Conservation (phyloP, 441 rosid genomes). For the Daphne laureola region DNA sequence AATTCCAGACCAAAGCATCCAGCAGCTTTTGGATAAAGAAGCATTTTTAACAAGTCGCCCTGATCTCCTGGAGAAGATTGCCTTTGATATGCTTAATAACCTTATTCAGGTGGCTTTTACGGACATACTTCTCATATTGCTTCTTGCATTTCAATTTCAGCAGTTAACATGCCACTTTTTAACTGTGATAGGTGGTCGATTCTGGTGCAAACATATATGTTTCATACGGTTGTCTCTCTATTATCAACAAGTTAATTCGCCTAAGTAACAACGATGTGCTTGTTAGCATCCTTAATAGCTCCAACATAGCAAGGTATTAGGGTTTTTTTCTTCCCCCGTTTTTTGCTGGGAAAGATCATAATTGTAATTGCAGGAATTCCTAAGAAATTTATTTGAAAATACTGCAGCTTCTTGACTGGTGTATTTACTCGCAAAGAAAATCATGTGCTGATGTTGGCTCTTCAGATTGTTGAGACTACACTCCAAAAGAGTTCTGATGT, state of each 20-base stretch:
- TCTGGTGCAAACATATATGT: slow-evolving; percentile 78
- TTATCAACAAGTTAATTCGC: slow-evolving; percentile 57
- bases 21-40: slow-evolving; percentile 51
- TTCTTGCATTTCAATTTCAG: neutral
- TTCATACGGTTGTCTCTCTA: slow-evolving; percentile 78
- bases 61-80: slow-evolving; percentile 57
- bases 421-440: slow-evolving; percentile 81
- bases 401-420: slow-evolving; percentile 85
- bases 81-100: slow-evolving; percentile 59
- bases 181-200: slow-evolving; percentile 59
- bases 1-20: slow-evolving; percentile 33
- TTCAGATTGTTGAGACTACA: slow-evolving; percentile 64
- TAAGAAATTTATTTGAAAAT: slow-evolving; percentile 15
- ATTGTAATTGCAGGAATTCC: slow-evolving; percentile 8
- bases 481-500: slow-evolving; percentile 64
- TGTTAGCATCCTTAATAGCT: slow-evolving; percentile 49
- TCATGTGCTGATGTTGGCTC: slow-evolving; percentile 68
- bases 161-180: slow-evolving; percentile 3
- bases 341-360: slow-evolving; percentile 4
- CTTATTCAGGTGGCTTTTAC: slow-evolving; percentile 60
- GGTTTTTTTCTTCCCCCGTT: no score
- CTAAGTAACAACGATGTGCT: slow-evolving; percentile 66
- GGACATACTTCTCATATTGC: slow-evolving; percentile 5
- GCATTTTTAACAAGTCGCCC: slow-evolving; percentile 55
- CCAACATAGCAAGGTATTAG: slow-evolving; percentile 93